These are phyloP conservation scores for Schwanniomyces polymorphus DNA, from an alignment of 805 yeast genomes.

Conservation along the genomic window DNA sequence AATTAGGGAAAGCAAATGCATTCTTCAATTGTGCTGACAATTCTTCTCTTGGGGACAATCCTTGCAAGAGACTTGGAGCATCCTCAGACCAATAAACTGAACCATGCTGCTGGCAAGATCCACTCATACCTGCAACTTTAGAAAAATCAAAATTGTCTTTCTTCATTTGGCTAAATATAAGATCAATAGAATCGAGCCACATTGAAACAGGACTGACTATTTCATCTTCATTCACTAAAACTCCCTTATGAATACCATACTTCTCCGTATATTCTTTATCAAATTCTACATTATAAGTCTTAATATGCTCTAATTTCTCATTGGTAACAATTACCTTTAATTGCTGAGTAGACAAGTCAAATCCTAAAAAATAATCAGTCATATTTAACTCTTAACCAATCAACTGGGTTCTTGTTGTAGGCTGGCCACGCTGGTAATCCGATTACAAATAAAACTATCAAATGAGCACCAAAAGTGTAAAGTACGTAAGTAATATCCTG, in stretches of 20 bases:
- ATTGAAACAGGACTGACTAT: conserved; percentile 80
- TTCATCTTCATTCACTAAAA: conserved; percentile 52
- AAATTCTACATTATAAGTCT: conserved; percentile 68
- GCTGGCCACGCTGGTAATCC: conserved; percentile 61
- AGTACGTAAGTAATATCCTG: conserved; percentile 44
- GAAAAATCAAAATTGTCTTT: conserved; percentile 54
- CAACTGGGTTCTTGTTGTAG: conserved; percentile 49
- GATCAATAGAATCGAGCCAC: conserved; percentile 86
- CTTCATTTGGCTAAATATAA: conserved; percentile 54
- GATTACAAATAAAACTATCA: conserved; percentile 26
- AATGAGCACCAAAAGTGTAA: conserved; percentile 34
- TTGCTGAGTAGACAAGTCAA: conserved; percentile 90
- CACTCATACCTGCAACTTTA: conserved; percentile 66
- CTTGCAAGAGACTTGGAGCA: conserved; percentile 42
- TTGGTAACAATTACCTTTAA: conserved; percentile 71
- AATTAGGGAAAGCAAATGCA: conserved; percentile 61
- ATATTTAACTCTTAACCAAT: conserved; percentile 44
- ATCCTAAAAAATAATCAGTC: conserved; percentile 55
- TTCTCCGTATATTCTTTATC: conserved; percentile 57
- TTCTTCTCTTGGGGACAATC: conserved; percentile 28
- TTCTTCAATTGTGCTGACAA: conserved; percentile 47
- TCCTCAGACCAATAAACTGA: conserved; percentile 73
- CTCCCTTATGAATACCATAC: conserved; percentile 76
- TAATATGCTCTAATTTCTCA: conserved; percentile 49
- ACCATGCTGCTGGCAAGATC: conserved; percentile 93